Evolutionary conservation across 257 asterid genomes (phyloP).

Genomic region (Orobanche coerulescens): DNA sequence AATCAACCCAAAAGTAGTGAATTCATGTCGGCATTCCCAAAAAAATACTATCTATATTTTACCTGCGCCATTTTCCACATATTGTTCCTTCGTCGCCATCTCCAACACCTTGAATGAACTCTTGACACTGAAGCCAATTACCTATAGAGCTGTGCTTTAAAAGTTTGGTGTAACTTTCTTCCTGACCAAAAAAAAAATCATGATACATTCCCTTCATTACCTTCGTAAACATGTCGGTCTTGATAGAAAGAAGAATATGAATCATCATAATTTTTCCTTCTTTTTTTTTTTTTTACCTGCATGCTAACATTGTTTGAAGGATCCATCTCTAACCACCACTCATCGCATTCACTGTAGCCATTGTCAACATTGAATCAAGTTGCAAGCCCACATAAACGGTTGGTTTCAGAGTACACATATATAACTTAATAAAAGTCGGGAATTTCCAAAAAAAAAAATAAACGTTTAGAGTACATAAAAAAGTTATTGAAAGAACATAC

Average conservation of each 20-base stretch:
- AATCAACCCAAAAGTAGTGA: background rate
- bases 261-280: slow-evolving; percentile 25
- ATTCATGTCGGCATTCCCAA: background rate
- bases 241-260: background rate
- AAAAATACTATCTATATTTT: background rate
- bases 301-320: slow-evolving; percentile 22
- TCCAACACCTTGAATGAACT: slow-evolving; percentile 32
- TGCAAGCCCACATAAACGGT: background rate
- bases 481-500: slow-evolving; percentile 35
- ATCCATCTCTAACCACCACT: slow-evolving; percentile 30
- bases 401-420: background rate
- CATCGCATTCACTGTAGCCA: slow-evolving; percentile 34
- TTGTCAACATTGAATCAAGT: slow-evolving; percentile 20
- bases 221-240: background rate
- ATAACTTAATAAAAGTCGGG: background rate
- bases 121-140: slow-evolving; percentile 56
- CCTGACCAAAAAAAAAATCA: slow-evolving; percentile 30
- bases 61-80: slow-evolving; percentile 75
- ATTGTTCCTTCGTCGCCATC: slow-evolving; percentile 38
- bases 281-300: too few relatives aligned
- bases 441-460: background rate
- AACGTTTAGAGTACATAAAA: slow-evolving; percentile 1
- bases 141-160: slow-evolving; percentile 33
- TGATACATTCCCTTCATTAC: background rate
- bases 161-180: slow-evolving; percentile 19